Base-by-base conservation (phyloP, 768 basidiomycete species). In the Postia placenta region DNA sequence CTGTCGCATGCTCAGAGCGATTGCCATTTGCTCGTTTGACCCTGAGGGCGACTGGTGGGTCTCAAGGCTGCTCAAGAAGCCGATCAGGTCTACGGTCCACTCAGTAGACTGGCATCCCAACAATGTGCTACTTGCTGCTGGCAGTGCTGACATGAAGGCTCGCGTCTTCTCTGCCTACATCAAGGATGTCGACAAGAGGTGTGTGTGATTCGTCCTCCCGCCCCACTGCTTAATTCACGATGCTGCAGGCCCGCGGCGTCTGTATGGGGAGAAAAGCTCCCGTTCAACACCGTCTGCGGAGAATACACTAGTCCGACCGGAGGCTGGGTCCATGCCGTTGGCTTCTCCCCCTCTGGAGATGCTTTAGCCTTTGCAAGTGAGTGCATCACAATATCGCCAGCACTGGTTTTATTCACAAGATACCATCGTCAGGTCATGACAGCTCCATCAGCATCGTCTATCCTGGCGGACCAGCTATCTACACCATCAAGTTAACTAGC, bases 41-140 rank as follows among this genome's bases (percentile, higher is more conserved):
- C 76, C 87, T 9, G 96, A 99, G 72, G 94, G 88, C 69, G 88
- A 99, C 66, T 99, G 96, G 96, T 99, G 96, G 96, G 91, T 96
- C 3, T 85, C 94, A 15, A 92, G 91, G 64, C 87, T 87, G 51
- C 73, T 99, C 65, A 99, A 98, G 83, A 98, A 98, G 69, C 96
- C 96, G 22, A 87, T 99, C 60, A 72, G 92, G 55, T 92, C 92
- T 3, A 99, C 96, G 1, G 94, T 99, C 12, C 74, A 98, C 36
- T 81, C 85, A 4, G 73, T 99, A 57, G 95, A 98, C 57, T 99
- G 96, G 96, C 96, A 99, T 64, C 94, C 96, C 23, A 98, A 98
- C 75, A 98, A 96, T 63, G 94, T 98, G 12, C 74, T 99, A 5
- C 81, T 99, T 23, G 96, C 95, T 3, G 88, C 95, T 28, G 96